Base-by-base conservation (phyloP, 2,329 filamentous ascomycete genomes). In the Passalora sequoiae region DNA sequence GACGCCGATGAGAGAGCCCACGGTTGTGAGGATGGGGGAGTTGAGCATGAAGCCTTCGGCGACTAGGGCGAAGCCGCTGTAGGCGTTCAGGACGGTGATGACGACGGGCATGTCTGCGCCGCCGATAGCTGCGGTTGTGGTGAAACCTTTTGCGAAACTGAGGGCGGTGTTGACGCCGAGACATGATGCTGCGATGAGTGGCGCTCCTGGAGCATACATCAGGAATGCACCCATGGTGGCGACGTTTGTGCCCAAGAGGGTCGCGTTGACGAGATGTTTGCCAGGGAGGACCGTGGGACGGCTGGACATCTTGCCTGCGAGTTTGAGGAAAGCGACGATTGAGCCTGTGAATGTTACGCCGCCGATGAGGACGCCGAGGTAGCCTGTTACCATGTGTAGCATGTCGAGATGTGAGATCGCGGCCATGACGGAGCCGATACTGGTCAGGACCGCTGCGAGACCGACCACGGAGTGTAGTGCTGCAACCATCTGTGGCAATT, bases 61-160 rank as follows among this genome's bases (percentile, higher is more conserved):
- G 0, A 95, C 87, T 2, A 95, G 74, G 0, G 89, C 89, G 45
- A 94, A 95, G 9, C 89, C 89, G 36, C 86, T 91, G 62, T 94
- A 94, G 0, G 88, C 88, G 56, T 94, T 95, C 15, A 95, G 68
- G 1, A 94, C 88, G 0, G 87, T 94, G 51, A 94, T 94, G 22
- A 92, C 86, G 4, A 94, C 87, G 10, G 84, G 88, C 88, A 94
- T 94, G 60, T 95, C 89, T 9, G 88, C 88, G n/a, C 88, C 89
- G 16, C 89, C 89, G 58, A 95, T 94, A 0, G 86, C 86, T 2
- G 88, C 77, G 0, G 89, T 94, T 0, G 88, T 94, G 0, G 88
- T 94, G 60, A 80, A 94, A 6, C 89, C 89, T 63, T 94, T 91
- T 49, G 84, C 69, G 64, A 94, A 94, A 47, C 84, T 89, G 17